phyloP scores from a whole-genome alignment of 2,329 filamentous ascomycete genomes.

The Sporothrix globosa region DNA sequence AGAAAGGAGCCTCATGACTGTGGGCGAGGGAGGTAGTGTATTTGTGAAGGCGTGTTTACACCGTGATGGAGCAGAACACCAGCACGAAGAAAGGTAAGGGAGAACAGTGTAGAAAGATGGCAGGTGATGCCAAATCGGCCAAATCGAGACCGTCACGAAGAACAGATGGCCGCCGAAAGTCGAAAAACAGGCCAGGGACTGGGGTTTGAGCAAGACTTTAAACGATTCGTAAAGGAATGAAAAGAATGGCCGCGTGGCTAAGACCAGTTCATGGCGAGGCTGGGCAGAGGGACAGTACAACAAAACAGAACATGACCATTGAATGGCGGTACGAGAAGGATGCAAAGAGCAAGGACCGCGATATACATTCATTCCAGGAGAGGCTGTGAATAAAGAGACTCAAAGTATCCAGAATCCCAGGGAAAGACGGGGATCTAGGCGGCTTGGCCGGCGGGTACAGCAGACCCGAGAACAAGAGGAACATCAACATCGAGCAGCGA shows the following conservation, averaged over 20 bases:
- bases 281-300: neutral
- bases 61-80: neutral
- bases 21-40: neutral
- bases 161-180: neutral
- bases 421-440: neutral
- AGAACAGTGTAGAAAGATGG: neutral
- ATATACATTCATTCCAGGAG: constrained; percentile 6
- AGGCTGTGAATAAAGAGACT: neutral
- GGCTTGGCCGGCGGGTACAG: neutral
- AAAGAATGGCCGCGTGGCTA: constrained; percentile 16
- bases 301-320: neutral
- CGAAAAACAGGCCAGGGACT: neutral
- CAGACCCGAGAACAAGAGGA: neutral
- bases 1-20: constrained; percentile 55
- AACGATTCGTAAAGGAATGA: neutral
- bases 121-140: neutral
- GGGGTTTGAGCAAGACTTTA: neutral
- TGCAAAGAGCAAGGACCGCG: neutral
- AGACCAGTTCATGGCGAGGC: constrained; percentile 1
- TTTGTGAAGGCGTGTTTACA: neutral
- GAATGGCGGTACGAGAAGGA: neutral
- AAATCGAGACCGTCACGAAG: neutral
- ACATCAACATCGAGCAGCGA: neutral
- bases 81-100: neutral
- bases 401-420: too few species aligned